Percentiles rank a stretch among this genome's conserved stretches.
Conservation (phyloP, 2,329 filamentous ascomycete species). For the Didymella lethalis region DNA sequence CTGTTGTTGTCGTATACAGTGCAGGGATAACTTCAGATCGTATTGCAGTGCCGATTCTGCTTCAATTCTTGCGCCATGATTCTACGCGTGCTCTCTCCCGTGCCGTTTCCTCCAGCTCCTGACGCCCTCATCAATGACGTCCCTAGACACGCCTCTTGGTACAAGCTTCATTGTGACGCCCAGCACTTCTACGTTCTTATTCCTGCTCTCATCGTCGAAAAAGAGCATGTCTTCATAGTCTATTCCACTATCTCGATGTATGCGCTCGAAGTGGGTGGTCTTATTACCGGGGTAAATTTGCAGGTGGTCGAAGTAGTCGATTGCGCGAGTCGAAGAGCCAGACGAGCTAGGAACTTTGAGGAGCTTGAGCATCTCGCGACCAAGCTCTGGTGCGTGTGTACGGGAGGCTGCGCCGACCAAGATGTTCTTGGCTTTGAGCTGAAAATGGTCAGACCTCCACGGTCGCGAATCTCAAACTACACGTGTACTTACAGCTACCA, state of each 20-base stretch:
- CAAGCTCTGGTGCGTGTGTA: slow-evolving; percentile 80
- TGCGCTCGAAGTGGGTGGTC: slow-evolving; percentile 79
- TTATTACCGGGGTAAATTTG: slow-evolving; percentile 79
- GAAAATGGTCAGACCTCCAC: slow-evolving; percentile 29
- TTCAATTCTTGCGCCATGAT: not conserved
- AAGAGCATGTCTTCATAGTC: slow-evolving; percentile 88
- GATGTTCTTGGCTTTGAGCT: slow-evolving; percentile 57
- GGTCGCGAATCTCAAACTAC: rapidly evolving
- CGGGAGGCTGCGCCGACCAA: slow-evolving; percentile 79
- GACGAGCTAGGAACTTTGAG: slow-evolving; percentile 68
- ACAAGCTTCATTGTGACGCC: slow-evolving; percentile 88
- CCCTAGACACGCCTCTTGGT: slow-evolving; percentile 76
- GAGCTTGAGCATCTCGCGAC: slow-evolving; percentile 78
- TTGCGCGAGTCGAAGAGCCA: slow-evolving; percentile 51
- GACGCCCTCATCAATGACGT: slow-evolving; percentile 81
- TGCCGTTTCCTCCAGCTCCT: slow-evolving; percentile 80
- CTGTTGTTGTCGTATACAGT: not conserved
- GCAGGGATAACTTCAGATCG: not conserved
- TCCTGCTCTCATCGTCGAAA: slow-evolving; percentile 91
- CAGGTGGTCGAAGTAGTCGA: slow-evolving; percentile 64
- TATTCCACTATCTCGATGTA: slow-evolving; percentile 75
- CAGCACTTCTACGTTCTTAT: slow-evolving; percentile 79
- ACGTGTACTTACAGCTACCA: slow-evolving; percentile 44
- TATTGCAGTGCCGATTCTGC: no score
- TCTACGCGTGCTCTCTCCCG: slow-evolving; percentile 52